A percentile compares a stretch with the other conserved stretches of the same genome.
Evolutionary conservation across 768 basidiomycete species (phyloP).

Genomic region (Suillus weaverae): DNA sequence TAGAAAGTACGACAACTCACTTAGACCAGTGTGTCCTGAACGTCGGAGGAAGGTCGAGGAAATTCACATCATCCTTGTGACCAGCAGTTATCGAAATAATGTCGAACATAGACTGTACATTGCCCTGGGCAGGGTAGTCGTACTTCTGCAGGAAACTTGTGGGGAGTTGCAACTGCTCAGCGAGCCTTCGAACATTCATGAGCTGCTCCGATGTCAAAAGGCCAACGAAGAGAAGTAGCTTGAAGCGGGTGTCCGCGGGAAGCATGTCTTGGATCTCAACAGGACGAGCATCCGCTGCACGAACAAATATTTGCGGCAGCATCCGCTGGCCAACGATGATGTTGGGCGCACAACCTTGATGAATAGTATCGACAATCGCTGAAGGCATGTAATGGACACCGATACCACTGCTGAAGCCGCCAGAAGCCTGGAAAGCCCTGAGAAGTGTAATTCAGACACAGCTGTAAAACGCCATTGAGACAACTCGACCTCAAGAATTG

Average conservation of each 20-base stretch:
- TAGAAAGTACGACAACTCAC: constrained; percentile 25
- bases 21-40: constrained; percentile 45
- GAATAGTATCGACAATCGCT: constrained; percentile 31
- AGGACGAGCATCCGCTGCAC: constrained; percentile 37
- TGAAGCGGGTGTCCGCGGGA: constrained; percentile 39
- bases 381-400: constrained; percentile 43
- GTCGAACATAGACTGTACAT: constrained; percentile 32
- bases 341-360: constrained; percentile 32
- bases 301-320: constrained; percentile 35
- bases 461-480: background rate
- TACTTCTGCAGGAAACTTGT: constrained; percentile 32
- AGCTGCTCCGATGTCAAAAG: constrained; percentile 21
- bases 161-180: constrained; percentile 26
- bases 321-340: constrained; percentile 41
- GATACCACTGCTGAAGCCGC: constrained; percentile 38
- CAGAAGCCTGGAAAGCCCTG: constrained; percentile 40
- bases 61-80: constrained; percentile 35
- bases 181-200: constrained; percentile 25
- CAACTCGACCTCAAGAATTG: constrained; percentile 35
- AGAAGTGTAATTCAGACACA: constrained; percentile 3
- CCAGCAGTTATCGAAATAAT: constrained; percentile 28
- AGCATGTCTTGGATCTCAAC: constrained; percentile 43
- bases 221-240: constrained; percentile 38
- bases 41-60: constrained; percentile 32
- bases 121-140: constrained; percentile 13